phyloP scores from a whole-genome alignment of 805 yeast species.

The Candida hispaniensis region DNA sequence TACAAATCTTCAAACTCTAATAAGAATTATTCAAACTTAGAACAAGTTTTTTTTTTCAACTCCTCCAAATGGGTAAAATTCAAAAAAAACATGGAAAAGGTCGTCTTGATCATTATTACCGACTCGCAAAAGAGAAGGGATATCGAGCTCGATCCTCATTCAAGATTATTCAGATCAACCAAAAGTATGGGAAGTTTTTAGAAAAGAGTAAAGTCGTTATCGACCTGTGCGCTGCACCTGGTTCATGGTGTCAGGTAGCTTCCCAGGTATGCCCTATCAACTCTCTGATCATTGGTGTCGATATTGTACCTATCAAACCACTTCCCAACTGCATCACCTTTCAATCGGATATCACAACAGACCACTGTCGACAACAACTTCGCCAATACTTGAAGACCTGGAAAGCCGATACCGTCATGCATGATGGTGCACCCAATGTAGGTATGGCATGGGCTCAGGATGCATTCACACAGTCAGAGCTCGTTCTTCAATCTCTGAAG shows the following conservation, averaged over 20 bases:
- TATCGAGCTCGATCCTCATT: slow-evolving; percentile 98
- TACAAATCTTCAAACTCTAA: no score
- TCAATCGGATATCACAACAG: slow-evolving; percentile 95
- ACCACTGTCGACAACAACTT: slow-evolving; percentile 88
- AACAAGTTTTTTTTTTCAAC: slow-evolving; percentile 1
- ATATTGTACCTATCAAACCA: slow-evolving; percentile 94
- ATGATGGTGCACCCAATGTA: slow-evolving; percentile 99
- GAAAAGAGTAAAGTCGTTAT: slow-evolving; percentile 93
- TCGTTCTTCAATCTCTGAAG: slow-evolving; percentile 85
- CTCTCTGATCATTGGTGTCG: slow-evolving; percentile 95
- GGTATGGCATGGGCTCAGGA: slow-evolving; percentile 99
- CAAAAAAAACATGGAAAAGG: slow-evolving; percentile 96
- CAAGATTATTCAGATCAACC: slow-evolving; percentile 88
- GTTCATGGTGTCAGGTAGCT: slow-evolving; percentile 99
- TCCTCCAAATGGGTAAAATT: slow-evolving; percentile 61
- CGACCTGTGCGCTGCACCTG: slow-evolving; percentile 98
- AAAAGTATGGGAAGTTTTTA: slow-evolving; percentile 89
- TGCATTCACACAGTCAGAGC: slow-evolving; percentile 95
- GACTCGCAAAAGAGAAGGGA: slow-evolving; percentile 93
- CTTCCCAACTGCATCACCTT: slow-evolving; percentile 89
- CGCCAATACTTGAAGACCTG: slow-evolving; percentile 96
- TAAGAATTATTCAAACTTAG: background rate
- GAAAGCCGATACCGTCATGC: slow-evolving; percentile 96
- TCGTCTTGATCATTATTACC: slow-evolving; percentile 96
- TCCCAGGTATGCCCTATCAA: slow-evolving; percentile 85